A percentile compares a stretch with the other conserved stretches of the same genome.
These are phyloP conservation scores for Beauveria pseudobassiana DNA, from an alignment of 2,329 filamentous ascomycete species.

Conservation along the genomic window DNA sequence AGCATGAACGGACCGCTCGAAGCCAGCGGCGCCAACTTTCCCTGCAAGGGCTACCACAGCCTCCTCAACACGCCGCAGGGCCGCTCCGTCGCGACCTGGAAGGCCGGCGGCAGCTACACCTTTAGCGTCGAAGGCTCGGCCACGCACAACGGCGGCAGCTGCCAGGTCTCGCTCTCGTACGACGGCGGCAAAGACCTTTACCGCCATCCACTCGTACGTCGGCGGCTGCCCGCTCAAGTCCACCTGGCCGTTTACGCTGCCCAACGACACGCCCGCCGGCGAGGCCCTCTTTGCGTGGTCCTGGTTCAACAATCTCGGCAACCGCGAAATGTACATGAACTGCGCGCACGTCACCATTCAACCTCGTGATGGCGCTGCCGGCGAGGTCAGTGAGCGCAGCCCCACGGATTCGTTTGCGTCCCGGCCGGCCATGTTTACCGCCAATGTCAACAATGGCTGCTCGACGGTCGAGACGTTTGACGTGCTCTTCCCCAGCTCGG, in stretches of 20 bases:
- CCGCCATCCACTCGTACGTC: conserved; percentile 48
- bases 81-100: conserved; percentile 49
- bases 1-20: conserved; percentile 60
- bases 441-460: conserved; percentile 53
- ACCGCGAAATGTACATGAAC: conserved; percentile 74
- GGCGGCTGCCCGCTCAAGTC: conserved; percentile 38
- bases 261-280: conserved; percentile 45
- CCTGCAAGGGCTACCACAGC: conserved; percentile 59
- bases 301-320: conserved; percentile 67
- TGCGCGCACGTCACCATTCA: conserved; percentile 51
- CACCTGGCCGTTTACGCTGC: conserved; percentile 57
- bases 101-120: conserved; percentile 49
- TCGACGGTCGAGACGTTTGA: conserved; percentile 44
- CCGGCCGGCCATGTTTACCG: conserved; percentile 54
- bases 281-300: conserved; percentile 55
- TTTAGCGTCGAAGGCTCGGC: conserved; percentile 53
- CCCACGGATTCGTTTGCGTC: conserved; percentile 7
- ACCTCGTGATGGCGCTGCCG: background rate
- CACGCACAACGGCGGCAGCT: conserved; percentile 58
- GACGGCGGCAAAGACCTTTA: conserved; percentile 58
- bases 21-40: conserved; percentile 56
- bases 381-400: background rate
- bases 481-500: conserved; percentile 54
- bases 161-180: conserved; percentile 64
- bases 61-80: conserved; percentile 37